Conservation (phyloP, 352 stramenopile species). For the Globisporangium irregulare region DNA sequence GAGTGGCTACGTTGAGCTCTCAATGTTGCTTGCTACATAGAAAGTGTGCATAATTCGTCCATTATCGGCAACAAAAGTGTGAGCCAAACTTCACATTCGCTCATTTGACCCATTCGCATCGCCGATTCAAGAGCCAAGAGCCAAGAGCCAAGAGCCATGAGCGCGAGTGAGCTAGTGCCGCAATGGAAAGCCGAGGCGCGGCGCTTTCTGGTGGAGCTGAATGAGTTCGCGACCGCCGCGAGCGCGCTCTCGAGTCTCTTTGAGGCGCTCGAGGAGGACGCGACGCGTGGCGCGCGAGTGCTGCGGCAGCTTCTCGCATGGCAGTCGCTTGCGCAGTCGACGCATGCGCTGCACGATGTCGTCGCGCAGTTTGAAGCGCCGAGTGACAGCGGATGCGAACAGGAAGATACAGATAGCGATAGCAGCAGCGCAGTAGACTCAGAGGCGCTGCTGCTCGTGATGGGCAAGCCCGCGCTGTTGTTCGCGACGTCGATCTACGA, state of each 20-base stretch:
- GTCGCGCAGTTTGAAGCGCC: constrained; percentile 29
- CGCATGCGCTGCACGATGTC: constrained; percentile 28
- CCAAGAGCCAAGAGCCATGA: not conserved
- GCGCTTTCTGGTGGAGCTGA: constrained; percentile 50
- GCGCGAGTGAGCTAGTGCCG: constrained; percentile 3
- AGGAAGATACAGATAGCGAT: constrained; percentile 16
- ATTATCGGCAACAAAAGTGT: not conserved
- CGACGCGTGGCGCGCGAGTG: constrained; percentile 20
- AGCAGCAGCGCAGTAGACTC: not conserved
- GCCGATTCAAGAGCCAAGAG: not conserved
- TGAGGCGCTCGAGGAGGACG: constrained; percentile 22
- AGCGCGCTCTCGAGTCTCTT: constrained; percentile 53
- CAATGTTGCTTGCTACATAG: not conserved
- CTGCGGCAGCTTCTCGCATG: constrained; percentile 47
- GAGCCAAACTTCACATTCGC: not conserved
- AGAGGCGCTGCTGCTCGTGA: constrained; percentile 43
- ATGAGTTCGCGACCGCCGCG: constrained; percentile 49
- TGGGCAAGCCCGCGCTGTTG: constrained; percentile 76
- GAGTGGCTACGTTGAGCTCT: not conserved
- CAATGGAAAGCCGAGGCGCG: constrained; percentile 29
- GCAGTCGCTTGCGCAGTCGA: constrained; percentile 31
- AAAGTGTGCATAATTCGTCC: constrained; percentile 1
- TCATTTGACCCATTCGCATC: not conserved
- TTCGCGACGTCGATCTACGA: constrained; percentile 86
- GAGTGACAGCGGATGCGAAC: constrained; percentile 8